phyloP scores from a whole-genome alignment of 2,329 filamentous ascomycete species.

The Boeremia exigua region DNA sequence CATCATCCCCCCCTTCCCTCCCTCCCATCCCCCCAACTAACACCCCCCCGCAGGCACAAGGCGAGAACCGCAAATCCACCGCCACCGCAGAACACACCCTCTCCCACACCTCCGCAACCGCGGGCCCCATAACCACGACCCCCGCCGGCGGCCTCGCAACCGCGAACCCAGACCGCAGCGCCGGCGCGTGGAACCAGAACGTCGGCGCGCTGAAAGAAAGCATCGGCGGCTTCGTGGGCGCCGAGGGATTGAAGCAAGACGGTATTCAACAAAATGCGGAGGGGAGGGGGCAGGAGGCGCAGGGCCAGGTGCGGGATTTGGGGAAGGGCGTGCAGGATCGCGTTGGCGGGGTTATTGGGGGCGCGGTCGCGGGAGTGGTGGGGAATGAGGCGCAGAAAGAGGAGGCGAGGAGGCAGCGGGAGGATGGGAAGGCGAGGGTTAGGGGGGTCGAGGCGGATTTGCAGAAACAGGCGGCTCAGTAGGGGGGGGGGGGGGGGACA shows the following conservation, averaged over 20 bases:
- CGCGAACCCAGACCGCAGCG: slow-evolving; percentile 74
- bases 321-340: slow-evolving; percentile 64
- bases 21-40: slow-evolving; percentile 30
- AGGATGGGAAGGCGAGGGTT: slow-evolving; percentile 83
- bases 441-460: slow-evolving; percentile 83
- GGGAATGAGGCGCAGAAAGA: slow-evolving; percentile 71
- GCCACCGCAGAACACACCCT: slow-evolving; percentile 72
- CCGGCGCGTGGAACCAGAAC: slow-evolving; percentile 86
- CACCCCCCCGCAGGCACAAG: slow-evolving; percentile 57
- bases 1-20: no score
- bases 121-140: slow-evolving; percentile 74
- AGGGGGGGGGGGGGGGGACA: no score
- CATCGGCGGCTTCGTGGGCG: slow-evolving; percentile 76
- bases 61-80: slow-evolving; percentile 68
- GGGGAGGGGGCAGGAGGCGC: slow-evolving; percentile 81
- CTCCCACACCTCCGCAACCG: slow-evolving; percentile 75
- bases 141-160: slow-evolving; percentile 71
- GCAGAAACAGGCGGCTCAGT: slow-evolving; percentile 65
- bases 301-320: slow-evolving; percentile 79
- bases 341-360: slow-evolving; percentile 73
- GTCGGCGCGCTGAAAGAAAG: slow-evolving; percentile 85
- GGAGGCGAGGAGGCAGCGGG: slow-evolving; percentile 73
- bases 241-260: slow-evolving; percentile 73
- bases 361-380: slow-evolving; percentile 72
- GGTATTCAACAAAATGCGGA: slow-evolving; percentile 80